A percentile compares a stretch with the other conserved stretches of the same genome.
phyloP scores from a whole-genome alignment of 129 eudicot genomes.

The Flaveria brownii region DNA sequence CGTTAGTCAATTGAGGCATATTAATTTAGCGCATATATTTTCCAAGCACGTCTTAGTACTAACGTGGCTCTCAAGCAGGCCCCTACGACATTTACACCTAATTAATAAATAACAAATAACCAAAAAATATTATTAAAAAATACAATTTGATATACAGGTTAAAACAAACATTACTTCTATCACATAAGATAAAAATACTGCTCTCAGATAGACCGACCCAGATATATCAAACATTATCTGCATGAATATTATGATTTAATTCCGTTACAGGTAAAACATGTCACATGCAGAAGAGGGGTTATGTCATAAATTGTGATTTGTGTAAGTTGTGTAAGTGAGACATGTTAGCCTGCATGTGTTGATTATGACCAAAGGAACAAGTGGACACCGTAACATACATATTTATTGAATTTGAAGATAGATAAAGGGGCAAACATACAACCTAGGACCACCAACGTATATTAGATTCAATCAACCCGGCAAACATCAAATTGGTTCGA shows the following conservation, averaged over 20 bases:
- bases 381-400: slow-evolving; percentile 25
- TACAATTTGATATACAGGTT: no score
- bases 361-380: slow-evolving; percentile 39
- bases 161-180: no score
- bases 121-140: no score
- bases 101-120: no score
- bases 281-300: slow-evolving; percentile 14
- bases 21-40: no score
- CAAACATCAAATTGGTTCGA: neutral
- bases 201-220: no score
- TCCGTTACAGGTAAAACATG: neutral
- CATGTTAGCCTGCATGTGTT: slow-evolving; percentile 26
- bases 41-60: no score
- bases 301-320: slow-evolving; percentile 24
- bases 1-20: no score
- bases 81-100: no score
- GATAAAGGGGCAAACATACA: slow-evolving; percentile 33
- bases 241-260: neutral
- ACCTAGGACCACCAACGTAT: slow-evolving; percentile 30
- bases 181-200: no score
- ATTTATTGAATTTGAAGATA: slow-evolving; percentile 15
- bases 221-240: no score
- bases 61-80: no score
- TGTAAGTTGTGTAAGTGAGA: slow-evolving; percentile 23
- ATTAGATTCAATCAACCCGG: neutral